Base-by-base conservation (phyloP, 2,329 filamentous ascomycete species). In the Hypoxylon rubiginosum region DNA sequence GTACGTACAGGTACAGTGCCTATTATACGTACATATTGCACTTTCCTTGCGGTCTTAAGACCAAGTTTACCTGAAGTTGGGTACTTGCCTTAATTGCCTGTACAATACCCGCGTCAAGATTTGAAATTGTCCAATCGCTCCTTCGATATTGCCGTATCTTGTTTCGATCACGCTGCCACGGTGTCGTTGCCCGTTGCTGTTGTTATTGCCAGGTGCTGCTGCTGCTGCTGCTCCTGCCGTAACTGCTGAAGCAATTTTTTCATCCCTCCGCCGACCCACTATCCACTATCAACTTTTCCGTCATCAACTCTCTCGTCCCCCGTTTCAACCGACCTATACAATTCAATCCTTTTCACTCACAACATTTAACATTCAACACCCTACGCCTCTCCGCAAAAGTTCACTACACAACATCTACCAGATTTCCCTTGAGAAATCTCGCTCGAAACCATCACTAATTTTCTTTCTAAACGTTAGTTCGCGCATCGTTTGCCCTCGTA, bases 111-210 rank as follows among this genome's bases (percentile, higher is more conserved):
- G 10, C 21, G 21, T 24, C 30, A 32, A 32, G 6, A 8, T 32
- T 32, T 32, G 30, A 17, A 41, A 9, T 41, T 43, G 17, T 11
- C 39, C 39, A 21, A 48, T 36, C 28, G 49, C 36, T 55, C 45
- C 30, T 61, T 13, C 19, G 15, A n/a, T n/a, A 53, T 52, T 49
- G 4, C 36, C 32, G 28, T 30, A 53, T 28, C 26, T 48, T 13
- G 28, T 45, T 34, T 41, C 26, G 19, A 15, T 24, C 39, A 21
- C 39, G n/a, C 17, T 43, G 8, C 10, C 17, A 43, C 17, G 4
- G n/a, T 43, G 39, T 6, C 10, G 6, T 17, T 11, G 17, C n/a
- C 17, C 3, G 39, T 43, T 43, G n/a, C 39, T 17, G n/a, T n/a
- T n/a, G n/a, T n/a, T n/a, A n/a, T n/a, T n/a, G n/a, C n/a, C n/a